A percentile compares a stretch with the other conserved stretches of the same genome.
Conservation (phyloP, 2,329 filamentous ascomycete genomes). For the Diplodia corticola region DNA sequence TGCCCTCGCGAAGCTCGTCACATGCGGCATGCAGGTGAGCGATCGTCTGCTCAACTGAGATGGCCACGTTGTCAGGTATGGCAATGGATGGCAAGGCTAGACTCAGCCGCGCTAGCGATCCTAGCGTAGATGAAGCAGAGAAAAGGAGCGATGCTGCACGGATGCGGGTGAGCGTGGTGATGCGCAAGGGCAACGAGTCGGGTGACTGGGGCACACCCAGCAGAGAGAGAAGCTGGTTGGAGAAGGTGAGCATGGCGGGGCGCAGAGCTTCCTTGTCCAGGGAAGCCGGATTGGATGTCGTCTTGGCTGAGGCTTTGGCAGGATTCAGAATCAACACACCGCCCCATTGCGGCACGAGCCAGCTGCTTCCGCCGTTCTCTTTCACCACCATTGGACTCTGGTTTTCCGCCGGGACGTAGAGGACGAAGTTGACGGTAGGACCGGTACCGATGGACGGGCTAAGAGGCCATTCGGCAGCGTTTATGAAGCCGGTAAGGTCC, state of each 20-base stretch:
- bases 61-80: slow-evolving; percentile 82
- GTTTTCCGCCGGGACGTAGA: slow-evolving; percentile 77
- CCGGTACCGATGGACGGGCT: slow-evolving; percentile 91
- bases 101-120: slow-evolving; percentile 85
- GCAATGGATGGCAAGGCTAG: slow-evolving; percentile 84
- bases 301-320: slow-evolving; percentile 27
- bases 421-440: slow-evolving; percentile 92
- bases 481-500: slow-evolving; percentile 91
- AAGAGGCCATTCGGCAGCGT: slow-evolving; percentile 95
- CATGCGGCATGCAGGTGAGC: slow-evolving; percentile 76
- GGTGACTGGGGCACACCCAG: slow-evolving; percentile 81
- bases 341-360: slow-evolving; percentile 97
- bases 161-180: slow-evolving; percentile 83
- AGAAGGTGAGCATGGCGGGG: slow-evolving; percentile 84
- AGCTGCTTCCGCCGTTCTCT: slow-evolving; percentile 67
- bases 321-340: slow-evolving; percentile 69
- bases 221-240: slow-evolving; percentile 83
- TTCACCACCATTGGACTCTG: slow-evolving; percentile 61
- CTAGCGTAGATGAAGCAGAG: slow-evolving; percentile 88
- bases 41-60: slow-evolving; percentile 79
- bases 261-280: slow-evolving; percentile 68
- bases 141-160: slow-evolving; percentile 82
- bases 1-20: slow-evolving; percentile 62
- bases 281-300: slow-evolving; percentile 43
- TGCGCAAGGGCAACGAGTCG: slow-evolving; percentile 74